phyloP scores from a whole-genome alignment of 75 land plant species.

The Gnetum montanum region DNA sequence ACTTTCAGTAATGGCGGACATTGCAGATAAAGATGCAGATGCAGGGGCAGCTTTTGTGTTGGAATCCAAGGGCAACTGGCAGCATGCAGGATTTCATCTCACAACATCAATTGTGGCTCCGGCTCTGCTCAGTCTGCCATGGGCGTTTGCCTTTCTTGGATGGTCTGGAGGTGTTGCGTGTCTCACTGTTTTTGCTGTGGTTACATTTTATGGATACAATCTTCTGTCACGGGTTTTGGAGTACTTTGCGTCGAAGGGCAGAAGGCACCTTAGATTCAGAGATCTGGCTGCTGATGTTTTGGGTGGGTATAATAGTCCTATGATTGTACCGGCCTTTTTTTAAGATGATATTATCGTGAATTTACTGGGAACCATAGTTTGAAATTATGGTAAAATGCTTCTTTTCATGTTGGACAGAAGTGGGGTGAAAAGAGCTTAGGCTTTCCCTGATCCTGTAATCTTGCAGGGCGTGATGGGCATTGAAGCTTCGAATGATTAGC shows the following conservation, averaged over 20 bases:
- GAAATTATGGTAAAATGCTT: too few relatives aligned
- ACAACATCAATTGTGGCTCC: constrained; percentile 78
- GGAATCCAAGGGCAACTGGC: constrained; percentile 74
- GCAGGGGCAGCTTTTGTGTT: constrained; percentile 67
- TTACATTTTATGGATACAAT: constrained; percentile 72
- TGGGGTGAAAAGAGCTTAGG: too few relatives aligned
- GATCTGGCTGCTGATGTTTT: constrained; percentile 56
- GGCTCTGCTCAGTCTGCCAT: constrained; percentile 65
- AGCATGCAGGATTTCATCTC: constrained; percentile 75
- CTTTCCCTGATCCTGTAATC: too few relatives aligned
- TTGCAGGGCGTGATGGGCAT: too few relatives aligned
- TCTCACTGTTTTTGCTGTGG: constrained; percentile 33
- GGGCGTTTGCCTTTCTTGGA: constrained; percentile 53
- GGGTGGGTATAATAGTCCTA: too few relatives aligned
- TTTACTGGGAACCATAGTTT: too few relatives aligned
- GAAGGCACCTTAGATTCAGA: constrained; percentile 51
- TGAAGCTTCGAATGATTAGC: too few relatives aligned
- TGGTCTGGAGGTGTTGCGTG: constrained; percentile 47
- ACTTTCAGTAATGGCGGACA: too few relatives aligned
- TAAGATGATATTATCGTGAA: too few relatives aligned
- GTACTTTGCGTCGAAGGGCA: constrained; percentile 41
- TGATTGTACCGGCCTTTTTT: too few relatives aligned
- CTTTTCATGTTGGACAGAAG: too few relatives aligned
- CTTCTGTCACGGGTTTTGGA: constrained; percentile 61
- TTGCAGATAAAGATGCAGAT: constrained; percentile 14